Percentiles rank a stretch among this genome's conserved stretches.
These are phyloP conservation scores for Fragaria nilgerrensis DNA, from an alignment of 306 rosid species.

Conservation along the genomic window DNA sequence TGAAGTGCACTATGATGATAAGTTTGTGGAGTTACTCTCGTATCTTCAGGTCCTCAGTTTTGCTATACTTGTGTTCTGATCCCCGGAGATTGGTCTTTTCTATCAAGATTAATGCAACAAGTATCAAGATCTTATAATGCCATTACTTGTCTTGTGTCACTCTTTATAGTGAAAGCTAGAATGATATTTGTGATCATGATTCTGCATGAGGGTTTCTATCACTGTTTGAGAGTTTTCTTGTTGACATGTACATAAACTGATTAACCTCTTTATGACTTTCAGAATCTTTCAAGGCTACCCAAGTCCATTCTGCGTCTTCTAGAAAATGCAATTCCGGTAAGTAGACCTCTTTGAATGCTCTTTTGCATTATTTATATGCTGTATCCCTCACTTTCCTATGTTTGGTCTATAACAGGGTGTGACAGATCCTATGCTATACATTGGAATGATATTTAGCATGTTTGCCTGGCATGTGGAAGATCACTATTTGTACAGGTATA, in stretches of 20 bases:
- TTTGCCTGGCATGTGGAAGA: constrained; percentile 99
- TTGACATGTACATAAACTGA: constrained; percentile 22
- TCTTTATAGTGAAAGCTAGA: not conserved
- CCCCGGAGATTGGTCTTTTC: not conserved
- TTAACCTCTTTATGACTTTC: constrained; percentile 20
- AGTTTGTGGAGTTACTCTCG: not conserved
- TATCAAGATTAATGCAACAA: not conserved
- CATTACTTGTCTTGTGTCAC: not conserved
- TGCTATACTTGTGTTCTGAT: not conserved
- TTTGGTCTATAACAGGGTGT: constrained; percentile 72
- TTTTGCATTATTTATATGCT: constrained; percentile 3
- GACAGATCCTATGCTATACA: constrained; percentile 95
- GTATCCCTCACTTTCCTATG: constrained; percentile 14
- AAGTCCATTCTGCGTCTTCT: constrained; percentile 82
- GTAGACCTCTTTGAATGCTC: constrained; percentile 16
- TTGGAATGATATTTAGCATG: constrained; percentile 95
- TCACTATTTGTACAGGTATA: constrained; percentile 88
- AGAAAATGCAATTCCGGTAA: constrained; percentile 83
- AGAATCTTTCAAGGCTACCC: constrained; percentile 80
- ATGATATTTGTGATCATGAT: not conserved
- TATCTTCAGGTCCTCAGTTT: not conserved
- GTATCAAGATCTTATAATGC: not conserved
- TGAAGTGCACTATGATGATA: not conserved
- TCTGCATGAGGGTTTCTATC: not conserved
- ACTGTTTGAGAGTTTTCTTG: not conserved